phyloP scores from a whole-genome alignment of 148 eudicot species.

The Dysphania ambrosioides region DNA sequence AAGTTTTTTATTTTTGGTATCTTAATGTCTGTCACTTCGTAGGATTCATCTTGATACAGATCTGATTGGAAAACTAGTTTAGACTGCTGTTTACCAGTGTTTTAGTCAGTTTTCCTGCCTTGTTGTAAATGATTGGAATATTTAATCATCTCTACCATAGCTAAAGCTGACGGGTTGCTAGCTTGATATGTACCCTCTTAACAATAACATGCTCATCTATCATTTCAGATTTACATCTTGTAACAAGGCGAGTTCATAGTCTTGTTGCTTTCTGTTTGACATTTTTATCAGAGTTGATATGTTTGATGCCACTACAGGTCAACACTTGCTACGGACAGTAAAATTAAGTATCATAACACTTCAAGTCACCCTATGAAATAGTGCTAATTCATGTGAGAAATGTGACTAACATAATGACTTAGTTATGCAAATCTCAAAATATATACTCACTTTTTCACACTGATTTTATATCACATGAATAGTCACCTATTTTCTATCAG shows the following conservation, averaged over 20 bases:
- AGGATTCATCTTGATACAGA: constrained; percentile 1
- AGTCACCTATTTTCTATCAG: not conserved
- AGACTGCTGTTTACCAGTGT: not conserved
- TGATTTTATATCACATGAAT: not conserved
- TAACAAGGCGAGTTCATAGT: not conserved
- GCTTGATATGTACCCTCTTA: constrained; percentile 7
- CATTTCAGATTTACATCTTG: not conserved
- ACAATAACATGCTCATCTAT: constrained; percentile 2
- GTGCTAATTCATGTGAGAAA: too few species aligned
- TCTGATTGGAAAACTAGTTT: constrained; percentile 1
- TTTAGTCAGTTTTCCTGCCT: constrained; percentile 14
- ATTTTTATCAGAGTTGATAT: not conserved
- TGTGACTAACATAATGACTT: too few species aligned
- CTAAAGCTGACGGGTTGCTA: not conserved
- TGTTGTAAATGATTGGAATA: constrained; percentile 34
- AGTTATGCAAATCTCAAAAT: too few species aligned
- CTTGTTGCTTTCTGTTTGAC: not conserved
- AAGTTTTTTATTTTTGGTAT: not conserved
- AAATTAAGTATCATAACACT: too few species aligned
- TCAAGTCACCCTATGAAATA: too few species aligned
- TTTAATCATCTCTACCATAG: not conserved
- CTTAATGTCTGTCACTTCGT: too few species aligned
- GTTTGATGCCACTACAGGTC: too few species aligned
- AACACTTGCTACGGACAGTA: too few species aligned
- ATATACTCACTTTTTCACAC: too few species aligned